Evolutionary conservation across 805 yeast genomes (phyloP).

Genomic region (Candida schatavii): DNA sequence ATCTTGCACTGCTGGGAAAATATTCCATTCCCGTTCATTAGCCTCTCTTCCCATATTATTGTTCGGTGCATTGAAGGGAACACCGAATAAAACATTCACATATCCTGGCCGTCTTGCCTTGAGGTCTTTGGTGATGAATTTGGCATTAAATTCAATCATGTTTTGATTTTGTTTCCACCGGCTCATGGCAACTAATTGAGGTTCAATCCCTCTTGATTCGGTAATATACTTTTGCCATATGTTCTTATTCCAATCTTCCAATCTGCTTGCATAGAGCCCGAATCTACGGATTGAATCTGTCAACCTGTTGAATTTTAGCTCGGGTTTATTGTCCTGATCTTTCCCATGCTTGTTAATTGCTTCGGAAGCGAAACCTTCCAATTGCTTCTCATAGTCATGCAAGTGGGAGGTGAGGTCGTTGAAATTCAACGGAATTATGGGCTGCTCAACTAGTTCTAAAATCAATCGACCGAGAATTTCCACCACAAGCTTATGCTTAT

Average conservation of each 20-base stretch:
- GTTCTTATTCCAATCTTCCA: slow-evolving; percentile 53
- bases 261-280: slow-evolving; percentile 38
- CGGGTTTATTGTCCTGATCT: slow-evolving; percentile 15
- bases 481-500: slow-evolving; percentile 53
- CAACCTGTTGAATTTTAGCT: slow-evolving; percentile 23
- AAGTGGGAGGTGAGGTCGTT: slow-evolving; percentile 44
- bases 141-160: slow-evolving; percentile 52
- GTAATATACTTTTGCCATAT: slow-evolving; percentile 56
- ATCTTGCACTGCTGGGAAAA: slow-evolving; percentile 79
- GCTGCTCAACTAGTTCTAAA: slow-evolving; percentile 67
- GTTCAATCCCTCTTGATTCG: slow-evolving; percentile 57
- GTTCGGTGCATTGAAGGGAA: slow-evolving; percentile 57
- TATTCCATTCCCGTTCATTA: slow-evolving; percentile 46
- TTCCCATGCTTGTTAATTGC: slow-evolving; percentile 12
- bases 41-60: slow-evolving; percentile 7
- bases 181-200: slow-evolving; percentile 64
- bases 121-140: slow-evolving; percentile 46
- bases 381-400: slow-evolving; percentile 42
- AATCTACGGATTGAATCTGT: slow-evolving; percentile 21
- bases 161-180: slow-evolving; percentile 83
- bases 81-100: slow-evolving; percentile 67
- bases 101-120: slow-evolving; percentile 59
- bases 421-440: slow-evolving; percentile 70
- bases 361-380: slow-evolving; percentile 38
- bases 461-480: slow-evolving; percentile 52